These are phyloP conservation scores for Phaeoacremonium minimum DNA, from an alignment of 2,329 filamentous ascomycete species.

Conservation along the genomic window DNA sequence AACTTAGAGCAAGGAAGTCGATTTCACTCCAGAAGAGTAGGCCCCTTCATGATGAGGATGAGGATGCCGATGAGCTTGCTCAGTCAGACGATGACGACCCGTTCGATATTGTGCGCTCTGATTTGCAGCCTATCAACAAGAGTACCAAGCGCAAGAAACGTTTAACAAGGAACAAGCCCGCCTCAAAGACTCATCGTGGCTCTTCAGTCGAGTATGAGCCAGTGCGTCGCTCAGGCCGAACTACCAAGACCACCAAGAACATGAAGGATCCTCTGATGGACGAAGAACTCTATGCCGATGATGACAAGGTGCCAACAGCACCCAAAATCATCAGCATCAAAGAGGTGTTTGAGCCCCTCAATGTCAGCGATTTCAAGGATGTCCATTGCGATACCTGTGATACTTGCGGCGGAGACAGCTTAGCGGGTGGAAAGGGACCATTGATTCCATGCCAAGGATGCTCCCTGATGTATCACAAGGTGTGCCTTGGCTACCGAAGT, in stretches of 20 bases:
- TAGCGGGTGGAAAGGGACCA: slow-evolving; percentile 56
- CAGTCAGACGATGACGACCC: slow-evolving; percentile 5
- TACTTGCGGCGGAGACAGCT: slow-evolving; percentile 56
- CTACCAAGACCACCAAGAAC: slow-evolving; percentile 34
- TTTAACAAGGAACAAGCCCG: too few relatives aligned
- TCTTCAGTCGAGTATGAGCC: slow-evolving; percentile 47
- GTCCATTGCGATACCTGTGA: slow-evolving; percentile 71
- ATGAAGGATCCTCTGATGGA: slow-evolving; percentile 56
- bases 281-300: slow-evolving; percentile 47
- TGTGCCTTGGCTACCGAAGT: slow-evolving; percentile 71
- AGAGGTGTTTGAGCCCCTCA: slow-evolving; percentile 66
- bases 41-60: background rate
- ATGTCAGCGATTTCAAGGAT: slow-evolving; percentile 61
- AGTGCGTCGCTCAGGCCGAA: slow-evolving; percentile 42
- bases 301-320: slow-evolving; percentile 35
- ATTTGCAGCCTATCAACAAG: slow-evolving; percentile 15
- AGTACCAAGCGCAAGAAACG: slow-evolving; percentile 13
- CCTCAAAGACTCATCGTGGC: background rate
- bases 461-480: slow-evolving; percentile 75
- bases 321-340: slow-evolving; percentile 61
- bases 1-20: background rate
- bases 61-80: slow-evolving; percentile 9
- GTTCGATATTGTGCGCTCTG: slow-evolving; percentile 18
- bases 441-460: slow-evolving; percentile 91
- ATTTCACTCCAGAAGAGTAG: background rate